These are phyloP conservation scores for Geotrichum macrosporum DNA, from an alignment of 1,139 yeast genomes.

Conservation along the genomic window DNA sequence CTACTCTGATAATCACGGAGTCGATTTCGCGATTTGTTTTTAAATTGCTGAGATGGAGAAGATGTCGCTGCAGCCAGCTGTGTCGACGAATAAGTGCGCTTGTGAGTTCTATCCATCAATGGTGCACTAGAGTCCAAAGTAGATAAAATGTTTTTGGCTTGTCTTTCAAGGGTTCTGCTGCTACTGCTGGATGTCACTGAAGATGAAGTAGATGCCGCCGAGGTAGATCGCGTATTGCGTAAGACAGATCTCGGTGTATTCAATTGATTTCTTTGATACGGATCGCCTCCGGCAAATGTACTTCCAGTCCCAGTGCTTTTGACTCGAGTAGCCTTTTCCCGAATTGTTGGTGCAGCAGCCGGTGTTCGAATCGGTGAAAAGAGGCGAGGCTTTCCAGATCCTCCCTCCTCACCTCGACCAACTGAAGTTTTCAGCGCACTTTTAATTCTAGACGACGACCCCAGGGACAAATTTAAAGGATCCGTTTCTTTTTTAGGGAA, in stretches of 20 bases:
- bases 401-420: background rate
- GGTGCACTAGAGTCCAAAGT: background rate
- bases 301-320: background rate
- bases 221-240: background rate
- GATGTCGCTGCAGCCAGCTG: background rate
- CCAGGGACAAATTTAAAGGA: background rate
- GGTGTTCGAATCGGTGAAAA: constrained; percentile 10
- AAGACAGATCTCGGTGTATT: background rate
- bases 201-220: background rate
- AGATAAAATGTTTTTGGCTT: constrained; percentile 3
- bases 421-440: no score
- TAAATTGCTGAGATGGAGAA: background rate
- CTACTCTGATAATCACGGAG: background rate
- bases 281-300: background rate
- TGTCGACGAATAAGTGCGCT: constrained; percentile 2
- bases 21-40: background rate
- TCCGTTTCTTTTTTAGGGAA: constrained; percentile 1
- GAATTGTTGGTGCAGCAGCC: constrained; percentile 9
- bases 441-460: background rate
- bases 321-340: constrained; percentile 5
- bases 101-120: background rate
- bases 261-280: background rate
- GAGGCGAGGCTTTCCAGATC: background rate
- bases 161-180: constrained; percentile 2
- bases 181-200: no score